Conservation (phyloP, 2,329 filamentous ascomycete species). For the Fusarium tricinctum region DNA sequence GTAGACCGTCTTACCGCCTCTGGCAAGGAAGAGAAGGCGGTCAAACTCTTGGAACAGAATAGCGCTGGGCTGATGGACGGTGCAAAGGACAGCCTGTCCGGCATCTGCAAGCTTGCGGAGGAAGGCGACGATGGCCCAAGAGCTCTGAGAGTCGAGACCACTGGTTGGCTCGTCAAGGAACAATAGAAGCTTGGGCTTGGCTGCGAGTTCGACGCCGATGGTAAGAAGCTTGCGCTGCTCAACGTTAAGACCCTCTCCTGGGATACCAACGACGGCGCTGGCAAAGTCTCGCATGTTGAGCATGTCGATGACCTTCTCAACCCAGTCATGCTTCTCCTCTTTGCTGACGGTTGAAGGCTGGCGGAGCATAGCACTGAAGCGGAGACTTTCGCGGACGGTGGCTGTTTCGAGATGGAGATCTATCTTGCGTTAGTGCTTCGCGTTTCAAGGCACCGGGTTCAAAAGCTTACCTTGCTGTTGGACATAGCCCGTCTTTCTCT, state of each 20-base stretch:
- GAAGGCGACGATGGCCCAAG: slow-evolving; percentile 74
- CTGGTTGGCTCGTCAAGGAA: slow-evolving; percentile 74
- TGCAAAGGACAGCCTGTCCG: slow-evolving; percentile 68
- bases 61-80: slow-evolving; percentile 68
- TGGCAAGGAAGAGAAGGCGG: slow-evolving; percentile 73
- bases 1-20: slow-evolving; percentile 76
- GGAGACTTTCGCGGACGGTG: slow-evolving; percentile 68
- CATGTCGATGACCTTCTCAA: slow-evolving; percentile 75
- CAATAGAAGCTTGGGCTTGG: slow-evolving; percentile 69
- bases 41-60: slow-evolving; percentile 71
- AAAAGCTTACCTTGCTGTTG: slow-evolving; percentile 69
- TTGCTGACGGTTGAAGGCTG: slow-evolving; percentile 68
- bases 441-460: accelerated
- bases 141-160: slow-evolving; percentile 74
- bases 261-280: slow-evolving; percentile 74
- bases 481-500: slow-evolving; percentile 76
- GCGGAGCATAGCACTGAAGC: slow-evolving; percentile 69
- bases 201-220: slow-evolving; percentile 71
- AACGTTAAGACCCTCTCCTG: slow-evolving; percentile 72
- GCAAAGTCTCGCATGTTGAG: slow-evolving; percentile 77
- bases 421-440: slow-evolving; percentile 31
- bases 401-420: slow-evolving; percentile 70
- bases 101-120: slow-evolving; percentile 71
- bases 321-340: slow-evolving; percentile 71
- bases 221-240: slow-evolving; percentile 74